phyloP scores from a whole-genome alignment of 129 eudicot genomes.

The Flaveria trinervia region DNA sequence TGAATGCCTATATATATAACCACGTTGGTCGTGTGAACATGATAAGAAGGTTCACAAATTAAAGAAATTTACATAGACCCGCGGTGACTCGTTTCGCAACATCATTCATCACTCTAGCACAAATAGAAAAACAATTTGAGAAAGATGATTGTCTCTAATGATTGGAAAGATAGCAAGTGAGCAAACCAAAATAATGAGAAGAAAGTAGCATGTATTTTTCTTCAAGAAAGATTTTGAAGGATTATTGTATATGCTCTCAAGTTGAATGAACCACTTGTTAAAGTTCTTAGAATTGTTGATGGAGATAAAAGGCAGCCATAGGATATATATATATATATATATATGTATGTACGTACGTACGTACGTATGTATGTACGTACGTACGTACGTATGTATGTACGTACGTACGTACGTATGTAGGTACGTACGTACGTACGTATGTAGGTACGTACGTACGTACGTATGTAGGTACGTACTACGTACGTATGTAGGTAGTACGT shows the following conservation, averaged over 20 bases:
- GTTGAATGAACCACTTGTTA: background rate
- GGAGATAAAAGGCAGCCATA: background rate
- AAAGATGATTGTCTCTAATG: background rate
- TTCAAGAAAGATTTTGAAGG: background rate
- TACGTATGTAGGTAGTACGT: too few relatives aligned
- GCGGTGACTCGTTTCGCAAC: constrained; percentile 27
- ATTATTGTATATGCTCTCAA: background rate
- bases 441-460: too few relatives aligned
- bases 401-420: too few relatives aligned
- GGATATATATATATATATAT: background rate
- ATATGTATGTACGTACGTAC: too few relatives aligned
- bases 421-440: too few relatives aligned
- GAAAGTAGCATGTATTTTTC: background rate
- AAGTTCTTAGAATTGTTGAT: background rate
- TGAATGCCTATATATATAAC: background rate
- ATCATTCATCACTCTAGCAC: constrained; percentile 19
- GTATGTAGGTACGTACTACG: too few relatives aligned
- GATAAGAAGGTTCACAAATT: background rate
- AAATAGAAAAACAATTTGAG: constrained; percentile 13
- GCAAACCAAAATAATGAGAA: background rate
- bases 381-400: too few relatives aligned
- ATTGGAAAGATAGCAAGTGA: background rate
- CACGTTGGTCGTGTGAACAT: background rate
- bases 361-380: too few relatives aligned
- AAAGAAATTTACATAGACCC: constrained; percentile 5